Conservation (phyloP, 2,329 filamentous ascomycete genomes). For the Aspergillus vadensis region DNA sequence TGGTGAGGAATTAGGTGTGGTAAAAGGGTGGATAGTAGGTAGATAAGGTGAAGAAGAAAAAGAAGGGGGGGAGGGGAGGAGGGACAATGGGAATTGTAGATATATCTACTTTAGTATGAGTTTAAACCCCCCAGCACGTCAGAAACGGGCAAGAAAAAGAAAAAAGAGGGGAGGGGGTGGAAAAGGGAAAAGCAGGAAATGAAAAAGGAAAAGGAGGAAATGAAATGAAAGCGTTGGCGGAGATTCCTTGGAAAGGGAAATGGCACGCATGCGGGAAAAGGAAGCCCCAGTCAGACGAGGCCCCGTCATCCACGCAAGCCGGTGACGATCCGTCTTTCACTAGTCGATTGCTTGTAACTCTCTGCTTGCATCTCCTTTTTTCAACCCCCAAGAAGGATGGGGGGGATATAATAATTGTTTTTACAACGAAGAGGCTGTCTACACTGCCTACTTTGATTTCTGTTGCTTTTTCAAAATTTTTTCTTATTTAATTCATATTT, state of each 20-base stretch:
- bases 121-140: too few relatives aligned
- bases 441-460: too few relatives aligned
- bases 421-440: too few relatives aligned
- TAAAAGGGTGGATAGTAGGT: not conserved
- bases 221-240: constrained; percentile 7
- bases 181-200: constrained; percentile 8
- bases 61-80: constrained; percentile 1
- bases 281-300: constrained; percentile 17
- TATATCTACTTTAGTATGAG: not conserved
- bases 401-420: too few relatives aligned
- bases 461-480: too few relatives aligned
- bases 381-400: not conserved
- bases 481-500: too few relatives aligned
- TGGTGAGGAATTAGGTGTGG: not conserved
- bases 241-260: not conserved
- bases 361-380: not conserved
- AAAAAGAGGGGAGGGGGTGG: not conserved
- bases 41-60: not conserved
- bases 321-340: constrained; percentile 22
- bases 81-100: not conserved
- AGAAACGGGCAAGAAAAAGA: not conserved
- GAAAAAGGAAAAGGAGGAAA: constrained; percentile 9
- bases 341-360: not conserved
- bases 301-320: constrained; percentile 31
- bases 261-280: constrained; percentile 8